A percentile compares a stretch with the other conserved stretches of the same genome.
phyloP scores from a whole-genome alignment of 202 grass and related monocot species.

The Schoenoplectus triqueter region DNA sequence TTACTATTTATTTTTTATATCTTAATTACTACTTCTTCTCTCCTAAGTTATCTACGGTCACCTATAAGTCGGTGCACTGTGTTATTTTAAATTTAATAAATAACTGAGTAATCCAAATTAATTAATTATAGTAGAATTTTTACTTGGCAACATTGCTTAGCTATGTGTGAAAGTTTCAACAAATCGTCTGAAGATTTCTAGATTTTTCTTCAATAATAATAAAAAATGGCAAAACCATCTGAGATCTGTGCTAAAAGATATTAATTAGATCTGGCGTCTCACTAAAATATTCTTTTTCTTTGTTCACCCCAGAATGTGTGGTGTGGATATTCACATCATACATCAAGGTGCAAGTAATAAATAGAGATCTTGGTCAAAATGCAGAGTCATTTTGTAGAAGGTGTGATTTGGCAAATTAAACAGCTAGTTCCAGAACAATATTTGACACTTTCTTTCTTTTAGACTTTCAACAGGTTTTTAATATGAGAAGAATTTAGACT shows the following conservation, averaged over 20 bases:
- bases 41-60: background rate
- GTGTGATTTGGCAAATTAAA: slow-evolving; percentile 4
- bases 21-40: slow-evolving; percentile 16
- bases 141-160: background rate
- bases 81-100: background rate
- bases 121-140: background rate
- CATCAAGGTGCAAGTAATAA: background rate
- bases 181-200: background rate
- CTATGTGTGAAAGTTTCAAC: background rate
- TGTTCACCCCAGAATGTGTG: background rate
- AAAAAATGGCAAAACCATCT: background rate
- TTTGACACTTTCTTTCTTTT: slow-evolving; percentile 1
- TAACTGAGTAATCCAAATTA: background rate
- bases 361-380: background rate
- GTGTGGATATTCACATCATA: background rate
- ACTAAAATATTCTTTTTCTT: background rate
- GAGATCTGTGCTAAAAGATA: too few relatives aligned
- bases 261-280: too few relatives aligned
- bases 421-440: background rate
- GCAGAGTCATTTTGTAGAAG: background rate
- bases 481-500: slow-evolving; percentile 8
- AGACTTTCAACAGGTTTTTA: background rate
- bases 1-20: slow-evolving; percentile 3
- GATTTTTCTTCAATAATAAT: background rate
- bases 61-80: background rate